Evolutionary conservation across 2,329 filamentous ascomycete species (phyloP), one percentile per base, ranked within the genome.

Genomic region (Scedosporium aurantiacum): DNA sequence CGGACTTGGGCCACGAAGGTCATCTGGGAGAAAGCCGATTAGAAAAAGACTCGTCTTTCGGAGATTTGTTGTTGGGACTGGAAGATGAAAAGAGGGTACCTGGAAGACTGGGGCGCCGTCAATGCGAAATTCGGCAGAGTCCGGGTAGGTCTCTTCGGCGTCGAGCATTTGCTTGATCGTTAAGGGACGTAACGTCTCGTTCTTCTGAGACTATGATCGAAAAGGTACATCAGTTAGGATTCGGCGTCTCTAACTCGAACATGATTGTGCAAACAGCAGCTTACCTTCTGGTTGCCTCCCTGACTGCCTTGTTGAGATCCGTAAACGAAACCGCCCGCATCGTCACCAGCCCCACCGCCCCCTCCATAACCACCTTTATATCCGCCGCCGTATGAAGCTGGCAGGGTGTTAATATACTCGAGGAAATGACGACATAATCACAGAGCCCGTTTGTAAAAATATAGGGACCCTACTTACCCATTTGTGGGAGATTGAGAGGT

Each of bases 131-230:
- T 91, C 87, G 54, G 56, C 58, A 61, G 86, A 85, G 63, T 79
- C 79, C 2, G 86, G 84, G 71, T 89, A 87, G 45, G 86, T 83
- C 74, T 91, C 87, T 65, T 88, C 82, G 65, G 91, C 90, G 65
- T 95, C 90, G 70, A 92, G 79, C 62, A 97, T 83, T 76, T 99
- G 94, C 75, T 97, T 97, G 76, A 97, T 90, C 10, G 94, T 99
- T 56, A 97, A 89, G 1, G 94, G 92, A 54, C 94, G 89, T 60
- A 99, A 82, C 21, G 91, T 92, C 69, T 97, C 91, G 74, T 95
- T 90, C 67, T 82, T 81, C 72, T 88, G 88, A 63, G 78, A 76
- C 80, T 85, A 63, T 32, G 6, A 25, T 1, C n/a, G 47, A 56
- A 41, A 16, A 10, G 16, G 28, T 14, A 18, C 7, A 18, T 23